These are phyloP conservation scores for Talaromyces sp. DNA, from an alignment of 2,329 filamentous ascomycete species.

Conservation along the genomic window DNA sequence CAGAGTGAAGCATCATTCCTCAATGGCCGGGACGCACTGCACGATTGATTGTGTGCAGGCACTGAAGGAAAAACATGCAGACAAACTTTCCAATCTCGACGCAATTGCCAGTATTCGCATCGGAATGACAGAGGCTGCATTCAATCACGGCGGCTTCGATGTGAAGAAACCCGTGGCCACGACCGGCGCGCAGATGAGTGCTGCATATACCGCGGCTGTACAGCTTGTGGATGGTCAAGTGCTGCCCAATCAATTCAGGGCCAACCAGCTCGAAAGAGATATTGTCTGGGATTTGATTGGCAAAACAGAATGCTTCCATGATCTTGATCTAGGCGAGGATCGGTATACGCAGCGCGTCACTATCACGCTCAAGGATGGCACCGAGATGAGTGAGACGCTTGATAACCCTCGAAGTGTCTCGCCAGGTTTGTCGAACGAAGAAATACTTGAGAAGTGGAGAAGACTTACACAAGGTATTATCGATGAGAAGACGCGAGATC, in stretches of 20 bases:
- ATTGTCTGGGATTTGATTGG: conserved; percentile 35
- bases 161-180: conserved; percentile 32
- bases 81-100: conserved; percentile 21
- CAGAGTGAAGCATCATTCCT: conserved; percentile 39
- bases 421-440: conserved; percentile 35
- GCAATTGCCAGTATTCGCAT: not conserved
- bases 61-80: conserved; percentile 25
- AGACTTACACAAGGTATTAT: conserved; percentile 30
- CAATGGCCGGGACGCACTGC: conserved; percentile 37
- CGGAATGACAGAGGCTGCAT: conserved; percentile 22
- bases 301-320: conserved; percentile 28
- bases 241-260: conserved; percentile 32
- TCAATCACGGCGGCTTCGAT: conserved; percentile 39
- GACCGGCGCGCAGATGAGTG: conserved; percentile 42
- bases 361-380: conserved; percentile 26
- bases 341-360: conserved; percentile 21
- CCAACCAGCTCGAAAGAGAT: conserved; percentile 34
- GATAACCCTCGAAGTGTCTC: conserved; percentile 31
- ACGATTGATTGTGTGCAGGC: conserved; percentile 35
- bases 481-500: conserved; percentile 23
- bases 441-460: conserved; percentile 38
- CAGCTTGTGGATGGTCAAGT: conserved; percentile 40
- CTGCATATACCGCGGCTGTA: conserved; percentile 34
- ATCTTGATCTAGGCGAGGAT: conserved; percentile 17
- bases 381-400: conserved; percentile 20